These are phyloP conservation scores for Prunus persica DNA, from an alignment of 306 rosid genomes.

Conservation along the genomic window Prunus_persica_NCBIv2 NC_034009.1:27330001-27330500, in stretches of 20 bases:
- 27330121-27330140: slow-evolving; percentile 47
- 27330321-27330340: too few species aligned
- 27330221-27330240: neutral
- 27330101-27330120: slow-evolving; percentile 67
- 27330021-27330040: slow-evolving; percentile 79
- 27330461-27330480: too few species aligned
- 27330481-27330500: too few species aligned
- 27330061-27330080: slow-evolving; percentile 80
- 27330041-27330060: slow-evolving; percentile 38
- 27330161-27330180: neutral
- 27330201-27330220: neutral
- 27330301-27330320: neutral
- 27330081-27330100: slow-evolving; percentile 67
- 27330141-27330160: slow-evolving; percentile 1
- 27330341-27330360: too few species aligned
- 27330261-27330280: neutral
- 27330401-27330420: neutral
- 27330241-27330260: neutral
- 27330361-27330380: neutral
- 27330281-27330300: neutral
- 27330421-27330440: neutral
- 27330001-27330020: slow-evolving; percentile 15
- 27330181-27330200: slow-evolving; percentile 5
- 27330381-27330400: neutral
- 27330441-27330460: too few species aligned